phyloP scores from a whole-genome alignment of 2,329 filamentous ascomycete species.

The Alternaria metachromatica region DNA sequence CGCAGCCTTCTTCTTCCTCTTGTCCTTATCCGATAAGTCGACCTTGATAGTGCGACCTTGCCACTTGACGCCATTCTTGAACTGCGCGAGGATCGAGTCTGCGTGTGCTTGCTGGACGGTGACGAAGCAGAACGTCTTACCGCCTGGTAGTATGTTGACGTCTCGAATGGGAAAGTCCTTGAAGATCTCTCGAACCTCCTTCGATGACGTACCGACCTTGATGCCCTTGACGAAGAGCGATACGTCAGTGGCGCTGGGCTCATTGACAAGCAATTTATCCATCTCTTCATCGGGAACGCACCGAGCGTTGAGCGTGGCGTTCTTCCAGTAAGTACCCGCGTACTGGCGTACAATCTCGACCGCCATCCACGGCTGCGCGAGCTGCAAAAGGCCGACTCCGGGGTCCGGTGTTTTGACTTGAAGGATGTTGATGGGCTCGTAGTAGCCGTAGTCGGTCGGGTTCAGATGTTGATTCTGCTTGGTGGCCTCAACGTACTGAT shows the following conservation, averaged over 20 bases:
- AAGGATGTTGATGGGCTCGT: not conserved
- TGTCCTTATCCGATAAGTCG: not conserved
- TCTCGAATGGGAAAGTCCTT: not conserved
- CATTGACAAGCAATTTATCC: not conserved
- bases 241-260: not conserved
- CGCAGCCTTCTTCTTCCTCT: not conserved
- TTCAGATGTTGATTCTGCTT: accelerated
- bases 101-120: not conserved
- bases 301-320: not conserved
- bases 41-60: not conserved
- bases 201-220: not conserved
- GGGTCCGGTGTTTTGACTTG: not conserved
- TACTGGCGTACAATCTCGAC: not conserved
- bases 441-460: not conserved
- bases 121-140: not conserved
- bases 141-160: not conserved
- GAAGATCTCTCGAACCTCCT: not conserved
- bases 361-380: not conserved
- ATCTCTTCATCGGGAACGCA: not conserved
- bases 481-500: not conserved
- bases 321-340: not conserved
- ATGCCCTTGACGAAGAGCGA: not conserved
- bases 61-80: not conserved
- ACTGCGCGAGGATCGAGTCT: not conserved
- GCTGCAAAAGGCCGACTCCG: not conserved